A percentile compares a stretch with the other conserved stretches of the same genome.
phyloP scores from a whole-genome alignment of 495 filamentous ascomycete species.

The Lasiosphaeria ovina region DNA sequence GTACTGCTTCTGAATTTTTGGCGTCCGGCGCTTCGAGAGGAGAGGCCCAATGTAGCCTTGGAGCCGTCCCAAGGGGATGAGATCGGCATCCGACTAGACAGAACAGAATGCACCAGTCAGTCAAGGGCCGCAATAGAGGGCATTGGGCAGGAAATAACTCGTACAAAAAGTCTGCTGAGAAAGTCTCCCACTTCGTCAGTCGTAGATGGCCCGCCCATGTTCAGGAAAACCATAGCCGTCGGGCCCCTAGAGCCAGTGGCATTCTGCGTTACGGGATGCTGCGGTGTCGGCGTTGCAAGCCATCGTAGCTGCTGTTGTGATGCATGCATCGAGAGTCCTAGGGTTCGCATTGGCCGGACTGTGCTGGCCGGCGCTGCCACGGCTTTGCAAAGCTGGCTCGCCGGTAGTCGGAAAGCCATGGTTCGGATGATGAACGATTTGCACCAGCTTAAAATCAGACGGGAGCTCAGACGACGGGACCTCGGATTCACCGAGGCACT shows the following conservation, averaged over 20 bases:
- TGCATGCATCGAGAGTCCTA: conserved; percentile 20
- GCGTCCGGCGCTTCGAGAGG: conserved; percentile 81
- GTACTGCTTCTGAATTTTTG: conserved; percentile 96
- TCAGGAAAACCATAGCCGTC: conserved; percentile 98
- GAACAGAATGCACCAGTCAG: background rate
- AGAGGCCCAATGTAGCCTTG: conserved; percentile 88
- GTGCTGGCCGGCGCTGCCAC: conserved; percentile 33
- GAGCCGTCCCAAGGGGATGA: conserved; percentile 93
- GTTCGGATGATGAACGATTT: conserved; percentile 3
- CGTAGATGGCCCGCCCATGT: conserved; percentile 97
- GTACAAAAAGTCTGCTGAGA: conserved; percentile 88
- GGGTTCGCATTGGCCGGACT: conserved; percentile 23
- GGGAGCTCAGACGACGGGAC: background rate
- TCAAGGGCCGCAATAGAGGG: background rate
- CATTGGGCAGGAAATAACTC: conserved; percentile 20
- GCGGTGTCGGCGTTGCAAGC: conserved; percentile 59
- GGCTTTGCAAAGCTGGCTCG: conserved; percentile 43
- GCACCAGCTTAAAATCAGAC: conserved; percentile 3
- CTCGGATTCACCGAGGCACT: too few species aligned
- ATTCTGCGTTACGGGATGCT: conserved; percentile 73
- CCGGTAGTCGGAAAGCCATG: conserved; percentile 50
- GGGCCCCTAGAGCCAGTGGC: conserved; percentile 45
- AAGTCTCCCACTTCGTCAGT: conserved; percentile 86
- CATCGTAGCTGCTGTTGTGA: conserved; percentile 40
- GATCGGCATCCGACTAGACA: conserved; percentile 77